Conservation (phyloP, 2,329 filamentous ascomycete species). For the Epichloe typhina region DNA sequence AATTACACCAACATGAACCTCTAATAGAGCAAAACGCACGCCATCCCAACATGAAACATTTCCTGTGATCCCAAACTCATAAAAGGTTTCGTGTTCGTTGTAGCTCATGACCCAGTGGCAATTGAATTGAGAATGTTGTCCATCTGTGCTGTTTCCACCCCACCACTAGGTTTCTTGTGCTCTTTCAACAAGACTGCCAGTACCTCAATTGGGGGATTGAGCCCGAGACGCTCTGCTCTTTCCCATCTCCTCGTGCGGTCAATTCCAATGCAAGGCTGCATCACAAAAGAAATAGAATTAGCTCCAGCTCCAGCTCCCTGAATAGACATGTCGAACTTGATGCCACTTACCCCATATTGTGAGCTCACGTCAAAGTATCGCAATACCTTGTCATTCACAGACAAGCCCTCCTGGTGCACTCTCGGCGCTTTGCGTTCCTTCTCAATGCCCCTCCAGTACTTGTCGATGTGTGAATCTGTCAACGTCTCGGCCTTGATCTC, state of each 20-base stretch:
- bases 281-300: not conserved
- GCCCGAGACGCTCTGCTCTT: conserved; percentile 65
- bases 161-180: conserved; percentile 40
- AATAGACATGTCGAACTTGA: not conserved
- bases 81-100: not conserved
- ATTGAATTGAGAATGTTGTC: conserved; percentile 50
- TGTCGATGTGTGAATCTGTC: conserved; percentile 53
- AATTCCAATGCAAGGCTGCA: conserved; percentile 81
- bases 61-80: conserved; percentile 8
- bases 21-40: not conserved
- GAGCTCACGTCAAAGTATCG: conserved; percentile 85
- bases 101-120: conserved; percentile 23
- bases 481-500: conserved; percentile 51
- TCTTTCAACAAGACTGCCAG: conserved; percentile 71
- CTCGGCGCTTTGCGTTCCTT: conserved; percentile 50
- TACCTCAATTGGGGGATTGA: conserved; percentile 84
- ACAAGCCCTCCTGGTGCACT: conserved; percentile 66
- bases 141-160: conserved; percentile 56
- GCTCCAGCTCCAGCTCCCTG: conserved; percentile 9
- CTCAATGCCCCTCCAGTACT: conserved; percentile 69
- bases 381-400: conserved; percentile 69
- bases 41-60: conserved; percentile 6
- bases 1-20: not conserved
- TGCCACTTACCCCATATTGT: conserved; percentile 70
- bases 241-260: conserved; percentile 74